Evolutionary conservation across 2,329 filamentous ascomycete species (phyloP).

Genomic region (Phaeomoniella chlamydospora): DNA sequence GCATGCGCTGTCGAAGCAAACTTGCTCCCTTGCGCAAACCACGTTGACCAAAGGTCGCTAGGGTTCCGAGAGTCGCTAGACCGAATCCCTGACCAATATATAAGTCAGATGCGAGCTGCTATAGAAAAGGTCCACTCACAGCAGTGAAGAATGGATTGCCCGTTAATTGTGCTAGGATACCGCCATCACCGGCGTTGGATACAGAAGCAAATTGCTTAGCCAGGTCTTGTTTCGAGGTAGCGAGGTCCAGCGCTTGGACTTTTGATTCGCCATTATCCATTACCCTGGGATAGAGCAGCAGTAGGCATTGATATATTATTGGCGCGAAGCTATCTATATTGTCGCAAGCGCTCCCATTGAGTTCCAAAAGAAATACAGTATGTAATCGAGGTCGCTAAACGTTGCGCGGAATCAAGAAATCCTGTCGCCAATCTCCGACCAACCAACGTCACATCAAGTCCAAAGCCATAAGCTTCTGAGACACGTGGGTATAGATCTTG

Average conservation of each 20-base stretch:
- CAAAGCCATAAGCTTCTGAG: too few relatives aligned
- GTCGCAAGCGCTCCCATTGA: too few relatives aligned
- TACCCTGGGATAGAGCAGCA: too few relatives aligned
- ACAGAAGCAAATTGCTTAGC: constrained; percentile 7
- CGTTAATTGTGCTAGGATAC: constrained; percentile 27
- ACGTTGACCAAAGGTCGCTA: constrained; percentile 65
- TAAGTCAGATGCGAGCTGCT: constrained; percentile 1
- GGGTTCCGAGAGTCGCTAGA: constrained; percentile 75
- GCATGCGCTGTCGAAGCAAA: constrained; percentile 66
- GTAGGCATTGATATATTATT: too few relatives aligned
- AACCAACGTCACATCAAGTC: too few relatives aligned
- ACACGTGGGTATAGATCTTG: too few relatives aligned
- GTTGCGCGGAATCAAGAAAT: too few relatives aligned
- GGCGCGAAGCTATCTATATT: too few relatives aligned
- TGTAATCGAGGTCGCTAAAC: too few relatives aligned
- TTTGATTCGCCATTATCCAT: not conserved
- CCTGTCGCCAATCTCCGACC: too few relatives aligned
- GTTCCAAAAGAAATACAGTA: too few relatives aligned
- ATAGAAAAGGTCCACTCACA: constrained; percentile 16
- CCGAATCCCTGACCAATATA: constrained; percentile 53
- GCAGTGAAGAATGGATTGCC: constrained; percentile 36
- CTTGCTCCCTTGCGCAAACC: constrained; percentile 58
- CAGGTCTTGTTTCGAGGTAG: constrained; percentile 7
- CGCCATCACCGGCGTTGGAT: constrained; percentile 17
- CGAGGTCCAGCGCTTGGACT: not conserved